phyloP scores from a whole-genome alignment of 805 yeast genomes.

The Starmera quercuum region DNA sequence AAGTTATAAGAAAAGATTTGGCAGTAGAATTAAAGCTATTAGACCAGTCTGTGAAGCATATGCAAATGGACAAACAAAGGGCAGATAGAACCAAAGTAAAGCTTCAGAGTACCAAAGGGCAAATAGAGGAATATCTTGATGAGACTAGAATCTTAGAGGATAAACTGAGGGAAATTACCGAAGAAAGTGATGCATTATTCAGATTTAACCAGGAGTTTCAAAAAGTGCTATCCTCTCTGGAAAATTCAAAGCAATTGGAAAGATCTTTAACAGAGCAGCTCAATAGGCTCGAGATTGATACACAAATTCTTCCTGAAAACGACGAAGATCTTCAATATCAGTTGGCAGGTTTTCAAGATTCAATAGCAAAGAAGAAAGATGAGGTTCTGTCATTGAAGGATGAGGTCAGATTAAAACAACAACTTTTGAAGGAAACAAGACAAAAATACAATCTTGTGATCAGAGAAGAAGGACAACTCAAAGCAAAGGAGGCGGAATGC shows the following conservation, averaged over 20 bases:
- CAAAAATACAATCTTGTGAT: conserved; percentile 28
- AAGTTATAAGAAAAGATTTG: conserved; percentile 70
- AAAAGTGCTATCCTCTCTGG: conserved; percentile 54
- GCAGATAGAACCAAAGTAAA: conserved; percentile 51
- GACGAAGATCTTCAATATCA: conserved; percentile 31
- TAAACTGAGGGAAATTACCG: conserved; percentile 45
- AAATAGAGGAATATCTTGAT: conserved; percentile 35
- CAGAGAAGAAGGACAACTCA: conserved; percentile 48
- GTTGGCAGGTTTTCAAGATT: conserved; percentile 33
- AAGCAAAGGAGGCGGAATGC: conserved; percentile 33
- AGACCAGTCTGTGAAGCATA: conserved; percentile 71
- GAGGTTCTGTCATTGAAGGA: conserved; percentile 20
- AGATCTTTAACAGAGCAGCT: conserved; percentile 42
- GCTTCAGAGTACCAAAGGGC: conserved; percentile 32
- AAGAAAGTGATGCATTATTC: conserved; percentile 56
- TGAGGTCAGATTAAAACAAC: conserved; percentile 16
- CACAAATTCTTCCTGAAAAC: conserved; percentile 37
- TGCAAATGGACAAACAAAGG: conserved; percentile 64
- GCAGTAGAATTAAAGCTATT: conserved; percentile 65
- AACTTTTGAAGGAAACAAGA: conserved; percentile 21
- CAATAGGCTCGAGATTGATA: conserved; percentile 37
- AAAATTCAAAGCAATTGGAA: conserved; percentile 43
- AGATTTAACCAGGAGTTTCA: conserved; percentile 78
- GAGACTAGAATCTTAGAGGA: conserved; percentile 43
- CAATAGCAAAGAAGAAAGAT: conserved; percentile 21